Evolutionary conservation across 805 yeast genomes (phyloP).

Genomic region (Zygotorulaspora florentina): DNA sequence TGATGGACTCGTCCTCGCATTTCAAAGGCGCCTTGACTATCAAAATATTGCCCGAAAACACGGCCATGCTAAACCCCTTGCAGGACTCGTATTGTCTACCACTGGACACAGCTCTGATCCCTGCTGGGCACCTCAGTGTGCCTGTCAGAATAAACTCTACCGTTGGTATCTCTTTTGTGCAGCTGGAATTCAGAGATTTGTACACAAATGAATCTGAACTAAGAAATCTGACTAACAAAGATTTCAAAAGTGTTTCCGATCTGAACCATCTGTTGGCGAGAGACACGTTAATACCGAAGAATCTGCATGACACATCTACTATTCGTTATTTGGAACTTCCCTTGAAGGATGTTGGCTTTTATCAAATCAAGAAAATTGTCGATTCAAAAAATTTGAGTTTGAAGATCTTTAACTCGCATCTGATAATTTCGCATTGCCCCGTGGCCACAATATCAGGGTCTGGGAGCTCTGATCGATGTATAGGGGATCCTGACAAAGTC

Average conservation of each 20-base stretch:
- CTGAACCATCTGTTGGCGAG: slow-evolving; percentile 14
- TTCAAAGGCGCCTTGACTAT: slow-evolving; percentile 84
- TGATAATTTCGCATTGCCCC: slow-evolving; percentile 76
- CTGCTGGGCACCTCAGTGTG: slow-evolving; percentile 31
- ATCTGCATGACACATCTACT: slow-evolving; percentile 16
- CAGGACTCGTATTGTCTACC: slow-evolving; percentile 61
- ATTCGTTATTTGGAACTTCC: slow-evolving; percentile 64
- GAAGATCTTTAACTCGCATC: slow-evolving; percentile 55
- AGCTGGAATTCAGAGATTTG: slow-evolving; percentile 57
- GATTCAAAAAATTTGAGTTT: slow-evolving; percentile 64
- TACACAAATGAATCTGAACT: slow-evolving; percentile 44
- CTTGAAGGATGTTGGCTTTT: slow-evolving; percentile 67
- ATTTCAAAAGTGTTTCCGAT: slow-evolving; percentile 40
- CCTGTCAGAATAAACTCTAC: slow-evolving; percentile 84
- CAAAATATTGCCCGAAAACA: slow-evolving; percentile 85
- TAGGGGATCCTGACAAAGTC: slow-evolving; percentile 52
- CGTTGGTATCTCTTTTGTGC: slow-evolving; percentile 61
- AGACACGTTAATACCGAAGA: slow-evolving; percentile 19
- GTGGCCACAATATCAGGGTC: slow-evolving; percentile 47
- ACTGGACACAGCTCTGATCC: slow-evolving; percentile 20
- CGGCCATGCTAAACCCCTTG: slow-evolving; percentile 78
- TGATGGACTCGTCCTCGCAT: slow-evolving; percentile 41
- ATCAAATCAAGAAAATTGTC: slow-evolving; percentile 59
- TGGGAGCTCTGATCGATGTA: slow-evolving; percentile 52
- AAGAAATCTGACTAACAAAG: slow-evolving; percentile 53